Conservation (phyloP, 306 rosid genomes). For the Prunus davidiana region DNA sequence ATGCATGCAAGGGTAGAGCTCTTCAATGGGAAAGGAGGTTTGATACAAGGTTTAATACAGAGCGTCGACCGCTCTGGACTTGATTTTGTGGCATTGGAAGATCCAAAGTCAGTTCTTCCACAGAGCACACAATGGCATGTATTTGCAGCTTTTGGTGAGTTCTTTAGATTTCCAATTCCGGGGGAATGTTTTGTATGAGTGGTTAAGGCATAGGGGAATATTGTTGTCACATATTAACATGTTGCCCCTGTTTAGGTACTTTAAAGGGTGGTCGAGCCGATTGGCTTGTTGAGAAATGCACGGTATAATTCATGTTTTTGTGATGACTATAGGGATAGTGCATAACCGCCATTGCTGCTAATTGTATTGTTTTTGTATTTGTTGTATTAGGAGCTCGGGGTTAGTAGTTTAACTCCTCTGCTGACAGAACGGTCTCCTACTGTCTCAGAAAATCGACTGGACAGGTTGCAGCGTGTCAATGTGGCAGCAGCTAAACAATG, state of each 20-base stretch:
- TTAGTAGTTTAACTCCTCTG: constrained; percentile 79
- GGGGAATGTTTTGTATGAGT: constrained; percentile 1
- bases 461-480: constrained; percentile 78
- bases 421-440: constrained; percentile 82
- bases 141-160: constrained; percentile 73
- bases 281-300: constrained; percentile 97
- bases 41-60: constrained; percentile 72
- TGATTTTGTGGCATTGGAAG: constrained; percentile 70
- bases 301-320: constrained; percentile 43
- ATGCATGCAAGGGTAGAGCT: constrained; percentile 81
- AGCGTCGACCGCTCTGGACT: constrained; percentile 54
- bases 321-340: constrained; percentile 22
- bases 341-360: neutral
- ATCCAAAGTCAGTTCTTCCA: constrained; percentile 56
- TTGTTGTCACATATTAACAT: constrained; percentile 18
- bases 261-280: constrained; percentile 92
- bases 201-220: constrained; percentile 13
- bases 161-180: neutral
- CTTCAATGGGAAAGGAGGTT: constrained; percentile 85
- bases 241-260: constrained; percentile 51
- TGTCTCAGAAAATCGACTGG: constrained; percentile 68
- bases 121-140: constrained; percentile 70
- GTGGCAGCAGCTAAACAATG: constrained; percentile 95
- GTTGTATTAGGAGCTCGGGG: constrained; percentile 81
- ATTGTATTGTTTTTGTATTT: constrained; percentile 14